phyloP scores from a whole-genome alignment of 2,329 filamentous ascomycete genomes.

The Tympanopsis confertula region DNA sequence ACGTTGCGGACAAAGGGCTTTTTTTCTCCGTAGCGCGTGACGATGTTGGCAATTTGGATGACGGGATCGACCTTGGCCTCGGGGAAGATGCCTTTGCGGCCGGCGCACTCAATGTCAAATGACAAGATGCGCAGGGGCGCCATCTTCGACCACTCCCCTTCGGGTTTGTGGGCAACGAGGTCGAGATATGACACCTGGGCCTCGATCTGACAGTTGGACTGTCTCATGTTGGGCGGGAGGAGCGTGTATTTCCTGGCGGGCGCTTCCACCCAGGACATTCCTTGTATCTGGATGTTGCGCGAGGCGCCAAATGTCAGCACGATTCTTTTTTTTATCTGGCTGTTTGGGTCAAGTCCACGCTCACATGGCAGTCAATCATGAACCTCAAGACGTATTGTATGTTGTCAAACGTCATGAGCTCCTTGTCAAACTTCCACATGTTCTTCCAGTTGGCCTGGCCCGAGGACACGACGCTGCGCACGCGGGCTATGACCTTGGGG shows the following conservation, averaged over 20 bases:
- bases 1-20: conserved; percentile 96
- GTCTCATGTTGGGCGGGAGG: conserved; percentile 51
- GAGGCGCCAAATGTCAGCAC: conserved; percentile 4
- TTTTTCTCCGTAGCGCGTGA: conserved; percentile 89
- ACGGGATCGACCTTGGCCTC: conserved; percentile 85
- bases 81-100: conserved; percentile 92
- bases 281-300: conserved; percentile 48
- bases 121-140: conserved; percentile 84
- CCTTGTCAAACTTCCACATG: conserved; percentile 65
- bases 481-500: conserved; percentile 67
- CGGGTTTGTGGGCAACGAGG: conserved; percentile 74
- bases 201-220: conserved; percentile 95
- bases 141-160: conserved; percentile 98
- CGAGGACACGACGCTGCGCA: conserved; percentile 65
- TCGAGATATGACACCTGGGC: conserved; percentile 73
- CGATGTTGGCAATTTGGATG: conserved; percentile 95
- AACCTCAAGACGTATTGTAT: conserved; percentile 91
- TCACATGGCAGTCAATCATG: conserved; percentile 89
- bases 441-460: conserved; percentile 79
- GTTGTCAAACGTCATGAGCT: conserved; percentile 85
- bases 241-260: conserved; percentile 64
- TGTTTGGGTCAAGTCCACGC: conserved; percentile 5
- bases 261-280: conserved; percentile 96
- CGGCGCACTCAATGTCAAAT: conserved; percentile 97
- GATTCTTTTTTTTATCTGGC: conserved; percentile 3